Evolutionary conservation across 257 asterid species (phyloP).

Genomic region (Knoxia roxburghii): DNA sequence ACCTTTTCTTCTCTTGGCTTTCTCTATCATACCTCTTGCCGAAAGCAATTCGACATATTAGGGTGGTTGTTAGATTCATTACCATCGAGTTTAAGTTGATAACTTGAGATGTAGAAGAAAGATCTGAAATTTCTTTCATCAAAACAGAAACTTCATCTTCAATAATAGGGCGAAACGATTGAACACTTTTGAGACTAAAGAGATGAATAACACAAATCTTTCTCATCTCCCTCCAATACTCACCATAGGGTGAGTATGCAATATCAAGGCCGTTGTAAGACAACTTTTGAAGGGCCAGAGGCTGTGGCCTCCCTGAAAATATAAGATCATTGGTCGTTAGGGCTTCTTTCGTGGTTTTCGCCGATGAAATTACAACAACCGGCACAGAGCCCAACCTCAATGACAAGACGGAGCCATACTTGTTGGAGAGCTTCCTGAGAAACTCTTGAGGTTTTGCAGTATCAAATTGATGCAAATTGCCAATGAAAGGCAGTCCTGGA

Average conservation of each 20-base stretch:
- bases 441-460: no score
- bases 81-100: not conserved
- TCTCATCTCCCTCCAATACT: not conserved
- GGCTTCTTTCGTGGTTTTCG: no score
- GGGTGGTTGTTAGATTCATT: not conserved
- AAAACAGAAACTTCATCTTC: not conserved
- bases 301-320: no score
- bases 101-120: not conserved
- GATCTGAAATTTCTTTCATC: not conserved
- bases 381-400: no score
- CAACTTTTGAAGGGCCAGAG: not conserved
- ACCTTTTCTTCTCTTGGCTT: not conserved
- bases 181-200: not conserved
- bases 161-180: not conserved
- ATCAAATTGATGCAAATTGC: no score
- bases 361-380: no score
- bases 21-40: not conserved
- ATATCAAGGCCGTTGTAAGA: not conserved
- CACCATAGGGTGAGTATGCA: not conserved
- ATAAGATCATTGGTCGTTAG: no score
- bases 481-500: no score
- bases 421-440: no score
- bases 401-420: no score
- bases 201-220: slow-evolving; percentile 16
- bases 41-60: not conserved